Evolutionary conservation across 1,284 basidiomycete species (phyloP).

Genomic region (Fomitopsis pinicola): DNA sequence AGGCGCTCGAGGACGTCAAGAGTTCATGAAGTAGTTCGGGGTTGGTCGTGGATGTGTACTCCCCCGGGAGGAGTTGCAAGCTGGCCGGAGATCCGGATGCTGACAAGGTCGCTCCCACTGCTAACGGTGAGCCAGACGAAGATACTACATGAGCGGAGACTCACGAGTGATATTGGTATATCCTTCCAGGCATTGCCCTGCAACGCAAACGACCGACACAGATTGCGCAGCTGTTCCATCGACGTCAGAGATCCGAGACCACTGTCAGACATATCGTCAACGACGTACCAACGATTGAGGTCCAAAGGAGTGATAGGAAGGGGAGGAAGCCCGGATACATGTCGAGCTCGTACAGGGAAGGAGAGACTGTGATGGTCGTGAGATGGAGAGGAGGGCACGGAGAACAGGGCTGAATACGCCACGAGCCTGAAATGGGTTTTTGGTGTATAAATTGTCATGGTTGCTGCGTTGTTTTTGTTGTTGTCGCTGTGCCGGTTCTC

Average conservation of each 20-base stretch:
- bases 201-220: constrained; percentile 68
- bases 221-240: constrained; percentile 46
- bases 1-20: constrained; percentile 58
- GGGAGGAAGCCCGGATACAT: constrained; percentile 45
- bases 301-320: constrained; percentile 35
- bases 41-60: constrained; percentile 65
- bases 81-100: constrained; percentile 45
- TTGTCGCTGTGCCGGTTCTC: constrained; percentile 14
- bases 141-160: constrained; percentile 21
- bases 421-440: constrained; percentile 16
- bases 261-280: background rate
- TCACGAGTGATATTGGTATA: constrained; percentile 65
- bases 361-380: constrained; percentile 18
- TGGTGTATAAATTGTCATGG: constrained; percentile 22
- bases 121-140: constrained; percentile 12
- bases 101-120: constrained; percentile 65
- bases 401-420: background rate
- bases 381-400: constrained; percentile 16
- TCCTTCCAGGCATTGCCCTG: constrained; percentile 77
- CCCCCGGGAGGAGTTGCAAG: constrained; percentile 66
- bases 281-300: constrained; percentile 43
- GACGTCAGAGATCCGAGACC: background rate
- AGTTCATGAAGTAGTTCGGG: constrained; percentile 65
- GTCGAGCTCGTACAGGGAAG: constrained; percentile 24
- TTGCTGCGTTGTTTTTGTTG: constrained; percentile 19